Evolutionary conservation across 495 filamentous ascomycete species (phyloP), one percentile per base, ranked within the genome.

Genomic region (Ramalina intermedia): DNA sequence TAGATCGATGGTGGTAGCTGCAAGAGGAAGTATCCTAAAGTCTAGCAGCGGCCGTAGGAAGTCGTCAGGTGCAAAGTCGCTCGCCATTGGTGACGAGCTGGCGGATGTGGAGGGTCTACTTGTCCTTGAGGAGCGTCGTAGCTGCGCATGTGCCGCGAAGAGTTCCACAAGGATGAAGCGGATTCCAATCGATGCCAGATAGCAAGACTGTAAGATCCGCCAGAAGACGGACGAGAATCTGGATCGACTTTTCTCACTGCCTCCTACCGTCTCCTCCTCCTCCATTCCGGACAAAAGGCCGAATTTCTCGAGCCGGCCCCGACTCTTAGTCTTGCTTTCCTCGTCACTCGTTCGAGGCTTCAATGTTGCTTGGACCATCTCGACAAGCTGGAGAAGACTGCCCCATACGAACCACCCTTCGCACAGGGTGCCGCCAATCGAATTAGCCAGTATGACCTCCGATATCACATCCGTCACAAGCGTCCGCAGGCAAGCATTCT

Each of bases 381-480:
- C 69, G 42, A 75, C 59, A 21, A 78, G 54, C 60, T 81, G 93
- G 51, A 77, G 81, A 54, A 89, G 73, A 48, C 74, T 74, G 58
- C 88, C 83, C 79, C 82, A 93, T 51, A 96, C 65, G 56, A 95
- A 74, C 81, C 82, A 86, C 20, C 84, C 82, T 65, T 96, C 80
- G 58, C 81, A 90, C 50, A 81, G 69, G 59, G 75, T 87, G 51
- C 80, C 84, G 48, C 80, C 78, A 46, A 96, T 66, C 45, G 77
- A 70, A 46, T 84, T 85, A 17, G 84, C 84, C 37, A 98, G 66
- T 17, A 96, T 83, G 62, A 89, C 76, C 55, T 93, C 84, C 6
- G 85, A 84, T 41, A 96, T 67, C 23, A 96, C 76, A 62, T 96
- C 88, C 37, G 79, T 75, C 48, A 96, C 80, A 42, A 98, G 69